Percentiles rank a stretch among this genome's conserved stretches.
These are phyloP conservation scores for Penicillium sp. DNA, from an alignment of 2,329 filamentous ascomycete genomes.

Conservation along the genomic window DNA sequence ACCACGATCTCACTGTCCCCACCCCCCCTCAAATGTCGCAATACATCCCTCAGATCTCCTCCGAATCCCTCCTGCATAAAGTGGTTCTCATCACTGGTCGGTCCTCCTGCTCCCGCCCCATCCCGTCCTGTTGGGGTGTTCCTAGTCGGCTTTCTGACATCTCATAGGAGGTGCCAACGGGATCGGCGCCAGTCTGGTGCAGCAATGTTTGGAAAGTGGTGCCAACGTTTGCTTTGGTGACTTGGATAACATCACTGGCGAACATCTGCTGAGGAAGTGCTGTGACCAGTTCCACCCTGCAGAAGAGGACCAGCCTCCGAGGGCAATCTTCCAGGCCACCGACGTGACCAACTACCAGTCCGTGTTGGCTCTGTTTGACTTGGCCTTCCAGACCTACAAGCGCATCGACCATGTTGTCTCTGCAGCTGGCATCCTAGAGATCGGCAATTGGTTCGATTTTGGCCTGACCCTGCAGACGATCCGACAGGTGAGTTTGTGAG, in stretches of 20 bases:
- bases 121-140: neutral
- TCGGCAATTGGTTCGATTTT: conserved; percentile 47
- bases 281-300: conserved; percentile 12
- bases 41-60: conserved; percentile 18
- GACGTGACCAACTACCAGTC: conserved; percentile 50
- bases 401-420: conserved; percentile 51
- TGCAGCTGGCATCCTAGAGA: conserved; percentile 49
- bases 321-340: conserved; percentile 40
- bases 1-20: conserved; percentile 3
- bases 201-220: conserved; percentile 38
- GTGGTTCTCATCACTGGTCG: conserved; percentile 24
- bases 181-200: conserved; percentile 45
- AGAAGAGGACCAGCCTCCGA: conserved; percentile 19
- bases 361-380: conserved; percentile 48
- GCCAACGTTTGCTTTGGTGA: conserved; percentile 49
- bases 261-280: conserved; percentile 26
- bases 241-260: conserved; percentile 34
- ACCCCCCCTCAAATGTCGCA: conserved; percentile 18
- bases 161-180: conserved; percentile 44
- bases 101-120: neutral
- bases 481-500: conserved; percentile 32
- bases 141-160: too few relatives aligned
- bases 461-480: conserved; percentile 46
- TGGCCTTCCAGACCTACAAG: conserved; percentile 46
- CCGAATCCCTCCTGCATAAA: conserved; percentile 18